Evolutionary conservation across 148 eudicot species (phyloP).

Genomic region (Beta vulgaris): DNA sequence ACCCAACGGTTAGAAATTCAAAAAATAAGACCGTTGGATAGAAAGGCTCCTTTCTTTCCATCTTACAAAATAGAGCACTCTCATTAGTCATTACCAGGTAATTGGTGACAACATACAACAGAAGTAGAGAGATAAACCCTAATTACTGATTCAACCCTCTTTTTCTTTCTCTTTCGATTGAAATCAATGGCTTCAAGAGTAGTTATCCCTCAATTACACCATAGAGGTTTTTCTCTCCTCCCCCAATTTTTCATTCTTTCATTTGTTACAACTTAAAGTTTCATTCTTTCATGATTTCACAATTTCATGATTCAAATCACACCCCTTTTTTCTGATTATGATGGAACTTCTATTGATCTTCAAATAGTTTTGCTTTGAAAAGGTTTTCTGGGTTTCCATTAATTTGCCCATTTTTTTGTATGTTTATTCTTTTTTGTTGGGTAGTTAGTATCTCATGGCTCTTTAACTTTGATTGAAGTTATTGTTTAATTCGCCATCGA

Average conservation of each 20-base stretch:
- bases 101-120: background rate
- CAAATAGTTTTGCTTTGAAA: background rate
- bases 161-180: background rate
- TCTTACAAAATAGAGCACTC: conserved; percentile 33
- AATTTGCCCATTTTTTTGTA: no score
- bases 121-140: conserved; percentile 13
- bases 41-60: conserved; percentile 22
- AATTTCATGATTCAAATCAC: no score
- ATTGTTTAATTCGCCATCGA: no score
- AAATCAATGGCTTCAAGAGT: conserved; percentile 52
- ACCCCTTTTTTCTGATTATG: no score
- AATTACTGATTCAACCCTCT: background rate
- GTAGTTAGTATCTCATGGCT: no score
- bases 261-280: no score
- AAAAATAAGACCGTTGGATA: conserved; percentile 52
- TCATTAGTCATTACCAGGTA: no score
- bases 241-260: conserved; percentile 5
- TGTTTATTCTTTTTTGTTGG: no score
- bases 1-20: conserved; percentile 38
- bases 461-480: background rate
- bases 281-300: background rate
- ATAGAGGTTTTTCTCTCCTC: no score
- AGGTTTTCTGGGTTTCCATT: no score
- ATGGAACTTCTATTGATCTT: no score
- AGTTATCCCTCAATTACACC: conserved; percentile 33